Conservation (phyloP, 345 rosid species). For the Microcos paniculata region DNA sequence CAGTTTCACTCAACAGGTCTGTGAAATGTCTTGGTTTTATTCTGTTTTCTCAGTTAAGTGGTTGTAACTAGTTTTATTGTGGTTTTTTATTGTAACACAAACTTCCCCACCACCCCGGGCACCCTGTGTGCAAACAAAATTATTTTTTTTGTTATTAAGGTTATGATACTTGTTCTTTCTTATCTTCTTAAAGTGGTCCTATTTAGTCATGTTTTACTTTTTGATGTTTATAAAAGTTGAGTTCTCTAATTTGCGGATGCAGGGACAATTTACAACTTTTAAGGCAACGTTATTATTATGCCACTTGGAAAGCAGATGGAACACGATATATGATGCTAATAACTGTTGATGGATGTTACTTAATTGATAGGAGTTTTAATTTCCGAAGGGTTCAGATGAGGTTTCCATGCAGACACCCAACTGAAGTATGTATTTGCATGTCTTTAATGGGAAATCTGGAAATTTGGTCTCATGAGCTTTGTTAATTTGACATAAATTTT, state of each 20-base stretch:
- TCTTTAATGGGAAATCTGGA: constrained; percentile 17
- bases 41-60: neutral
- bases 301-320: constrained; percentile 99
- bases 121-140: too few species aligned
- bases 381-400: constrained; percentile 96
- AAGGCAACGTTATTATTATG: constrained; percentile 93
- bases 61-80: too few species aligned
- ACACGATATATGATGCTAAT: constrained; percentile 98
- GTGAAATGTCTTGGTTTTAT: neutral
- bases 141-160: too few species aligned
- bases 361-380: constrained; percentile 85
- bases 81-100: too few species aligned
- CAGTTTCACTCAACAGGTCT: constrained; percentile 83
- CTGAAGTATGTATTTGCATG: constrained; percentile 56
- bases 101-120: too few species aligned
- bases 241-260: constrained; percentile 27
- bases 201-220: neutral
- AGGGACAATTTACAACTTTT: constrained; percentile 90
- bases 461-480: neutral
- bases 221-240: neutral
- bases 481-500: constrained; percentile 22
- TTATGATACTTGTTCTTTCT: too few species aligned
- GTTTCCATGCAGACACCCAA: constrained; percentile 71
- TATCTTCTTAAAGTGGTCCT: neutral
- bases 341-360: constrained; percentile 82